Base-by-base conservation (phyloP, 139 green algal genomes). In the Closterium sp. region DNA sequence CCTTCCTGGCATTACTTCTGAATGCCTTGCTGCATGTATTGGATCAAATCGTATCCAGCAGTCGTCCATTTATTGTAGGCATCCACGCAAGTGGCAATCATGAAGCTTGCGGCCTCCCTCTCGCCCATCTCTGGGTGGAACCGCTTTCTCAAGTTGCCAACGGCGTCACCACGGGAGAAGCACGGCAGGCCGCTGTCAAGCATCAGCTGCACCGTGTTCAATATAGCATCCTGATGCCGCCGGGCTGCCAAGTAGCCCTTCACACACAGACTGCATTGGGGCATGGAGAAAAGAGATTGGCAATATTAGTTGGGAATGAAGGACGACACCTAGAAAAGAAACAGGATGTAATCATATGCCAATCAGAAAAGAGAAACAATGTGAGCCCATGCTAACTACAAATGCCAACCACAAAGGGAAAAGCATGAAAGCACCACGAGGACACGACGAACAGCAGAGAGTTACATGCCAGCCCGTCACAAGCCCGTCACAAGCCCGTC, bases 1-100 rank as follows among this genome's bases (percentile, higher is more conserved):
- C 31, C 86, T 34, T 34, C 0, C 19, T 6, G 19, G 17, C 38
- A 17, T 13, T 91, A 95, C 73, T 42, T 93, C 19, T 95, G 89
- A 94, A 87, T 95, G 31, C 70, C 90, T 31, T 98, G 96, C 93
- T 98, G 97, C 85, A 97, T 70, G 88, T 97, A 97, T 93, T 98
- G 97, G 42, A 98, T 96, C 85, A 97, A 96, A 92, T 99, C 98
- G 84, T 99, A 99, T 90, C 97, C 97, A 6, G 96, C 95, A 11
- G 97, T 99, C 9, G 97, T 98, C 97, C 97, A 98, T 93, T 97
- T 98, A 95, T 98, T 96, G 93, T 99, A 99, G 0, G 98, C 96
- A 88, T 98, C 96, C 19, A 92, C 70, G 6, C 99, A 97, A 21
- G 95, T 92, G 7, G 30, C 89, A 17, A 94, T 94, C 96, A 99